These are phyloP conservation scores for Irpex lacteus DNA, from an alignment of 1,284 basidiomycete genomes.

Conservation along the genomic window DNA sequence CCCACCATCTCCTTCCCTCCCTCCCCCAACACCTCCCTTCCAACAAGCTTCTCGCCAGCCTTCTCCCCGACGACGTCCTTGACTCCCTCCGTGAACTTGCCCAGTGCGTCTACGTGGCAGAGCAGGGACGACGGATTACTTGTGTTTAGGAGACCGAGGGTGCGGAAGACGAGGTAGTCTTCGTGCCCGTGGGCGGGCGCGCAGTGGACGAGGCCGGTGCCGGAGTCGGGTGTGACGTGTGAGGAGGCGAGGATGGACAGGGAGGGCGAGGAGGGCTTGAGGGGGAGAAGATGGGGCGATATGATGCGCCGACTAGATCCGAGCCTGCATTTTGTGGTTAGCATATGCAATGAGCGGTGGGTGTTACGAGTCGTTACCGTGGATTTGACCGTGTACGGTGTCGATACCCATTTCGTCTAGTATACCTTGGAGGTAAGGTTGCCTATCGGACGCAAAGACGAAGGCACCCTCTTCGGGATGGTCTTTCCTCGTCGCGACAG, in stretches of 20 bases:
- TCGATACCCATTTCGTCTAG: conserved; percentile 48
- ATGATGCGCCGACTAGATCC: conserved; percentile 63
- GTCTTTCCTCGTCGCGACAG: conserved; percentile 42
- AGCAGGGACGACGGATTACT: conserved; percentile 34
- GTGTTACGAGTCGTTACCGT: conserved; percentile 38
- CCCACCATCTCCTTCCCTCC: conserved; percentile 70
- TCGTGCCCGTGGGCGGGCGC: conserved; percentile 95
- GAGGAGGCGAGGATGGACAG: conserved; percentile 48
- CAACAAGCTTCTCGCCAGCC: conserved; percentile 48
- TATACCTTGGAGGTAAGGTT: conserved; percentile 48
- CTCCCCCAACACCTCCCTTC: conserved; percentile 69
- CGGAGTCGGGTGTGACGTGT: conserved; percentile 86
- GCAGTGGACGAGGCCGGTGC: conserved; percentile 96
- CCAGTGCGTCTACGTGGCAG: conserved; percentile 85
- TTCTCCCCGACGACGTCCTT: conserved; percentile 48
- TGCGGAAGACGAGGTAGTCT: conserved; percentile 79
- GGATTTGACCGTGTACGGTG: conserved; percentile 39
- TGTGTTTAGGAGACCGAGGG: conserved; percentile 42
- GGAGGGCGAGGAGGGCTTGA: conserved; percentile 18
- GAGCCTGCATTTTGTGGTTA: conserved; percentile 41
- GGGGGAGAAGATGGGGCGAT: conserved; percentile 65
- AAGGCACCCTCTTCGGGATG: conserved; percentile 35
- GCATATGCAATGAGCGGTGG: not conserved
- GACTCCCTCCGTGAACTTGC: conserved; percentile 65
- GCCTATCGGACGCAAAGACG: conserved; percentile 72